Base-by-base conservation (phyloP, 106 monocot species). In the Dendrobium huoshanense region DNA sequence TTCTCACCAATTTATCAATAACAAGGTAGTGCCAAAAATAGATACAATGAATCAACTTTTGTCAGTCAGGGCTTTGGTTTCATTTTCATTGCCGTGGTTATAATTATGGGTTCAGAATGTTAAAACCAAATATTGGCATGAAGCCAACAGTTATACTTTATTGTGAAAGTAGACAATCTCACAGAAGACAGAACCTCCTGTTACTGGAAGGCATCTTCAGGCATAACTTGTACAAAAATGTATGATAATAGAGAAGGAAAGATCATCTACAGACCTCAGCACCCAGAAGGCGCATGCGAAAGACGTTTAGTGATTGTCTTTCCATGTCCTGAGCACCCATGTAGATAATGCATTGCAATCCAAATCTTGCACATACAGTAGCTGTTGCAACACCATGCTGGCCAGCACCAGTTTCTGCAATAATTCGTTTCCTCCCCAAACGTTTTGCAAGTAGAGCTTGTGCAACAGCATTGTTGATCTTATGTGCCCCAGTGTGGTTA, bases 321-420 rank as follows among this genome's bases (percentile, higher is more conserved):
- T 90, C 88, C 90, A 92, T 92, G 81, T 92, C 92, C 75, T 90
- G 86, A 0, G 90, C 90, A 79, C 92, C 92, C 92, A 92, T 92
- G 75, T 92, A 92, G 3, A 92, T 83, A 75, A 90, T 78, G 81
- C 92, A 92, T 40, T 92, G 59, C 37, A 92, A 75, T 24, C 90
- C 90, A 85, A 92, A 87, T 73, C 88, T 84, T 61, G 92, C 92
- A 79, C 92, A 92, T 17, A 90, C 92, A 24, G 90, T 92, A 7
- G 92, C 89, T 77, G 90, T 88, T 61, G 92, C 92, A 79, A 92
- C 92, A 77, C 92, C 92, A 85, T 92, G 92, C 81, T 92, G 92
- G 45, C 92, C 92, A 74, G 92, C 92, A 84, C 92, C 92, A 49
- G 92, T 92, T 77, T 92, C 92, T 48, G 92, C 92, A 77, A 92